phyloP scores from a whole-genome alignment of 2,329 filamentous ascomycete genomes.

The Stromatinia cepivora region DNA sequence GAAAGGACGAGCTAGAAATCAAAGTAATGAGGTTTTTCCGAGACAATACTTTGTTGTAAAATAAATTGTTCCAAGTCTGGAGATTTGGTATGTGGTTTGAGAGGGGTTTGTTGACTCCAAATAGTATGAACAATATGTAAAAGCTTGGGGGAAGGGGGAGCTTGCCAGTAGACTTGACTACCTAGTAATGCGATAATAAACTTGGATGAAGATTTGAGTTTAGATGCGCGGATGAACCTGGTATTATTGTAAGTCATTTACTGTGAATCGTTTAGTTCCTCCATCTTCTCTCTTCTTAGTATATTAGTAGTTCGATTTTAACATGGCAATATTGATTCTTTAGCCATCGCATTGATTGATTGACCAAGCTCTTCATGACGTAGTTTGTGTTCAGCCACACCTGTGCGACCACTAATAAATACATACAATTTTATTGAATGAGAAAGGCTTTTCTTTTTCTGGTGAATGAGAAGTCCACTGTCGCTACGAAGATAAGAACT shows the following conservation, averaged over 20 bases:
- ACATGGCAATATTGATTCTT: neutral
- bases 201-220: neutral
- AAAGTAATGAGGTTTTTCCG: neutral
- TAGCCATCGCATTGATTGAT: neutral
- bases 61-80: neutral
- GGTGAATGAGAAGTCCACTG: neutral
- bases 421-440: neutral
- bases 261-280: conserved; percentile 10
- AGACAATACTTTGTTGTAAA: neutral
- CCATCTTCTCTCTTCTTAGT: neutral
- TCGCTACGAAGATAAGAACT: neutral
- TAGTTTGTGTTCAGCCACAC: conserved; percentile 8
- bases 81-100: neutral
- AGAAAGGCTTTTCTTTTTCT: neutral
- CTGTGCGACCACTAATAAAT: too few relatives aligned
- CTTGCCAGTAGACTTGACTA: neutral
- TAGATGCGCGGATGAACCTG: neutral
- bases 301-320: neutral
- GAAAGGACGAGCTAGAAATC: neutral
- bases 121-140: neutral
- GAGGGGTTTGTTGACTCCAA: neutral
- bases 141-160: neutral
- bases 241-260: neutral
- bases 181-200: neutral
- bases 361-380: neutral